Conservation (phyloP, 192 early-diverging fungal species). For the Coemansia sp. region DNA sequence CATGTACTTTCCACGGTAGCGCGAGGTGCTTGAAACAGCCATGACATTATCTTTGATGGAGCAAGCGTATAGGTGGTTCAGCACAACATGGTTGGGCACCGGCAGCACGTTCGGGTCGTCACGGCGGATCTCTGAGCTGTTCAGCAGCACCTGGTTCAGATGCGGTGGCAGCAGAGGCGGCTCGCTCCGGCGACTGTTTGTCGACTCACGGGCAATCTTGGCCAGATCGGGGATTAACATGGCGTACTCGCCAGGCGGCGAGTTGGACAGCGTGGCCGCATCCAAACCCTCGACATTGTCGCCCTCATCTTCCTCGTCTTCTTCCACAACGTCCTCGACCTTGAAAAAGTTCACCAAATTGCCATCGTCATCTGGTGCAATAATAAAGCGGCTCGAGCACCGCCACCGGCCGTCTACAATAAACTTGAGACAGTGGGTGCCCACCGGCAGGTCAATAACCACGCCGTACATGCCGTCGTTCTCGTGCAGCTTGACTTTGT, state of each 20-base stretch:
- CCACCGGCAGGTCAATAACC: constrained; percentile 81
- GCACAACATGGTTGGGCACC: constrained; percentile 86
- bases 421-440: constrained; percentile 95
- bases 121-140: constrained; percentile 63
- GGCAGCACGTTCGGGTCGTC: constrained; percentile 83
- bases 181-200: constrained; percentile 54
- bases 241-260: constrained; percentile 67
- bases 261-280: constrained; percentile 51
- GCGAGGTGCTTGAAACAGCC: constrained; percentile 85
- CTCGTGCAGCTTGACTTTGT: constrained; percentile 76
- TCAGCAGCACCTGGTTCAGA: constrained; percentile 88
- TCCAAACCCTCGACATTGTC: constrained; percentile 55
- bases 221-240: constrained; percentile 59
- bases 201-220: constrained; percentile 39
- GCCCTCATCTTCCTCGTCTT: constrained; percentile 42
- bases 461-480: constrained; percentile 44
- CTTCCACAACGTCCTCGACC: constrained; percentile 66
- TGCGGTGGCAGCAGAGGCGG: constrained; percentile 91
- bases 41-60: constrained; percentile 94
- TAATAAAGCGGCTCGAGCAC: constrained; percentile 85
- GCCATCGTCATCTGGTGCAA: constrained; percentile 90
- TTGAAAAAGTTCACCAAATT: constrained; percentile 95
- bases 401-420: constrained; percentile 99
- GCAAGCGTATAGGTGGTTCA: constrained; percentile 96
- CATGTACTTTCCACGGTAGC: constrained; percentile 88